Evolutionary conservation across 148 eudicot species (phyloP).

Genomic region (Rhododendron kiyosumense): DNA sequence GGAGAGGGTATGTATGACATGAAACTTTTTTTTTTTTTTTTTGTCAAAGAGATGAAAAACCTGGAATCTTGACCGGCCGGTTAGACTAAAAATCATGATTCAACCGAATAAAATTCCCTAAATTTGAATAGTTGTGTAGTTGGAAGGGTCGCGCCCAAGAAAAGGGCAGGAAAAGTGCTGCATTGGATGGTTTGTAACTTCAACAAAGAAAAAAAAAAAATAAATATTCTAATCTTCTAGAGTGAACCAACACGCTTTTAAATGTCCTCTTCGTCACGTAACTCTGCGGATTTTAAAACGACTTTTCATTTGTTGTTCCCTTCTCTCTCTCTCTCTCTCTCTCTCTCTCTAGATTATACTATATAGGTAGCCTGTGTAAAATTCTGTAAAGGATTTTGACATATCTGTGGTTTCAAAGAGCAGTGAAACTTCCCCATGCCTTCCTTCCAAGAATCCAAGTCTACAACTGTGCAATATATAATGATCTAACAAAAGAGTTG

Average conservation of each 20-base stretch:
- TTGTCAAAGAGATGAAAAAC: background rate
- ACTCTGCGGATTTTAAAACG: background rate
- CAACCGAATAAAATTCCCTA: background rate
- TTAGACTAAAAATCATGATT: background rate
- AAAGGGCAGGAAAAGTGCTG: background rate
- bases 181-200: background rate
- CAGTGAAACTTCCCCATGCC: background rate
- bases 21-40: background rate
- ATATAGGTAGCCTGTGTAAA: background rate
- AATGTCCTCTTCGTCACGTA: background rate
- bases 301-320: background rate
- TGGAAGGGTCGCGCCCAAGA: background rate
- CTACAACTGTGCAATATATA: background rate
- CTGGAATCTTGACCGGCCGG: background rate
- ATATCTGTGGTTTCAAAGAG: background rate
- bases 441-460: background rate
- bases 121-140: background rate
- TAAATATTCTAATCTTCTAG: background rate
- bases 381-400: no score
- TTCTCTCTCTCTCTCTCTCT: no score
- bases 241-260: background rate
- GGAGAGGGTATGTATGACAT: background rate
- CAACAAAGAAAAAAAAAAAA: background rate
- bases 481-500: background rate
- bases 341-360: no score